Base-by-base conservation (phyloP, 2,329 filamentous ascomycete species). In the Pseudopyrenochaeta lycopersici region DNA sequence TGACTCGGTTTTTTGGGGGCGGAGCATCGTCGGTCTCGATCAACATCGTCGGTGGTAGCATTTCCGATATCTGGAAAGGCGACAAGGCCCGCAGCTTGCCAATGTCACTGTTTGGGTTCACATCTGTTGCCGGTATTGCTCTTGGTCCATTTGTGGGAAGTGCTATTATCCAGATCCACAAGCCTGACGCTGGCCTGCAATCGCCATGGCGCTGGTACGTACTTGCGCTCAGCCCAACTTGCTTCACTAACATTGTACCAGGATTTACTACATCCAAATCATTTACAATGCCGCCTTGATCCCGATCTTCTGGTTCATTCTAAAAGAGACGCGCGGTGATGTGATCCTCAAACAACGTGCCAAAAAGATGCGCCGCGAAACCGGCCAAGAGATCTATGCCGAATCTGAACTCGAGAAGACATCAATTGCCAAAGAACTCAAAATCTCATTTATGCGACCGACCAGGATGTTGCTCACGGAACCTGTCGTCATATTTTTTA, bases 191-290 rank as follows among this genome's bases (percentile, higher is more conserved):
- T 15, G 65, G 64, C 5, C 47, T 70, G 2, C 56, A 67, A 17
- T 46, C 56, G 4, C 65, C 62, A 1, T 79, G 76, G 77, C 61
- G 77, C 56, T 79, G 77, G 77, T 76, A 56, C 54, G 68, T 38
- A 46, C 18, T 15, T 18, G 10, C 4, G 2, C n/a, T 38, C 9
- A 14, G 21, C 18, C n/a, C 2, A 2, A 10, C 9, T 20, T 7
- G 7, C 21, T 10, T 38, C 15, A n/a, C 43, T 52, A 20, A 60
- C 35, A 7, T 36, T 2, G 41, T 17, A n/a, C 5, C 45, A 77
- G 76, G 76, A 79, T 79, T 40, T 80, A 76, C 58, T 79, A 78
- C 33, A 73, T 79, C 44, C 77, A 79, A 36, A 77, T 79, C 36
- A 77, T 78, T 46, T 78, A 78, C 54, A 77, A 78, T 30, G 74